Evolutionary conservation across 2,329 filamentous ascomycete genomes (phyloP), one percentile per base, ranked within the genome.

Genomic region (Taxawa tesnikishii): DNA sequence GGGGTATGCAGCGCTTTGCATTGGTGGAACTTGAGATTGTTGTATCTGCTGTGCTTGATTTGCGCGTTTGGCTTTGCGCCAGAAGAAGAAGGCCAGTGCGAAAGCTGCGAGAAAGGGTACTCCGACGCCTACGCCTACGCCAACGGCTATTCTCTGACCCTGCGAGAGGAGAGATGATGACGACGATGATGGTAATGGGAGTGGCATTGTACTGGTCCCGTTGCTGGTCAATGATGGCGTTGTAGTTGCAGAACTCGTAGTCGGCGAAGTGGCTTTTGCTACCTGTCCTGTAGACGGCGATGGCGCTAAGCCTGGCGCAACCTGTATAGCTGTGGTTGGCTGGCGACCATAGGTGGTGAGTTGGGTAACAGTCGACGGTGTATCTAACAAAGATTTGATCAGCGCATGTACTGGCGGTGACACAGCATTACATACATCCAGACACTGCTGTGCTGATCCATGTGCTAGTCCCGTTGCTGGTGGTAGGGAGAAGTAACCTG

Each of bases 71-170:
- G 30, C 37, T 24, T 36, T 41, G 14, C 37, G 39, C 23, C 31
- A 32, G 15, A 40, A 33, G 18, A 37, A 39, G 17, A 40, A 14
- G 9, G 28, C 18, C 19, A 47, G 12, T 3, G 28, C 37, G 10
- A 43, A 19, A 13, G 33, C 34, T 11, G 40, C 36, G 15, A 44
- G n/a, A 15, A 47, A 29, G n/a, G 35, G 29, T 15, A 43, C 37
- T 15, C 40, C 43, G 23, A 29, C 40, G 11, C 29, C 43, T 7
- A 42, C 38, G 8, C 44, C 45, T 3, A 44, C 41, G 9, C 43
- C 46, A 10, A 48, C 44, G 19, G 45, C 46, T 5, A 33, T 37
- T 38, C 44, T 43, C 6, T 45, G 39, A n/a, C 41, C 43, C 1
- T 34, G 38, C 9, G 44, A 39, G 6, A 49, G 36, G 9, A 37